Base-by-base conservation (phyloP, 2,329 filamentous ascomycete species). In the Monilinia polystroma region DNA sequence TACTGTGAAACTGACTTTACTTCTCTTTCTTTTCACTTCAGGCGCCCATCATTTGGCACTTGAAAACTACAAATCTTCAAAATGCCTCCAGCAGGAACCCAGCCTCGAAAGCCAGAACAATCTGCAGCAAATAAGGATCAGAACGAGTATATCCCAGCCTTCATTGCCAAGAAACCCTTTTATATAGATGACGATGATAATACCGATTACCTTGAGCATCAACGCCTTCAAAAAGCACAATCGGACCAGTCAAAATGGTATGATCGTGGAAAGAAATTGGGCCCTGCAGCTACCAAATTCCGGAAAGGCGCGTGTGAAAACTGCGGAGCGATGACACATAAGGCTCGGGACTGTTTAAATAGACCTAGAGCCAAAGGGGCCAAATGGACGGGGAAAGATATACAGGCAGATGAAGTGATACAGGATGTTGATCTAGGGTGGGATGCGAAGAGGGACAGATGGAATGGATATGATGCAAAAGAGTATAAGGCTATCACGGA, bases 281-380 rank as follows among this genome's bases (percentile, higher is more conserved):
- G 91, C 0, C 92, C 92, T 4, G 93, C 93, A 0, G 93, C 94
- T 62, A 99, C 95, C 72, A 99, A 97, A 77, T 99, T 91, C 77
- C 91, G 96, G 72, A 99, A 98, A 81, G 95, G 96, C 76, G 94
- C 95, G 64, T 99, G 95, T 80, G 94, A 98, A 79, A 99, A 99
- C 80, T 99, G 95, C 81, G 95, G 95, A 74, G 90, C 93, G 67
- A 96, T 98, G 91, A 93, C 91, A 71, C 95, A 99, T 80, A 96
- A 96, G 80, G 90, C 88, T 63, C 97, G 96, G 76, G 94, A 98
- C 76, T 99, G 95, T 76, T 80, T 99, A 62, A 92, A 90, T 75
- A 86, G 95, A 64, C 95, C 93, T 41, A 87, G 95, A 68, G 96
- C 96, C 63, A 88, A 90, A 66, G 94, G 95, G 70, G 95, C 95